Percentiles rank a stretch among this genome's conserved stretches.
phyloP scores from a whole-genome alignment of 805 yeast species.

The Kluyveromyces aestuarii region DNA sequence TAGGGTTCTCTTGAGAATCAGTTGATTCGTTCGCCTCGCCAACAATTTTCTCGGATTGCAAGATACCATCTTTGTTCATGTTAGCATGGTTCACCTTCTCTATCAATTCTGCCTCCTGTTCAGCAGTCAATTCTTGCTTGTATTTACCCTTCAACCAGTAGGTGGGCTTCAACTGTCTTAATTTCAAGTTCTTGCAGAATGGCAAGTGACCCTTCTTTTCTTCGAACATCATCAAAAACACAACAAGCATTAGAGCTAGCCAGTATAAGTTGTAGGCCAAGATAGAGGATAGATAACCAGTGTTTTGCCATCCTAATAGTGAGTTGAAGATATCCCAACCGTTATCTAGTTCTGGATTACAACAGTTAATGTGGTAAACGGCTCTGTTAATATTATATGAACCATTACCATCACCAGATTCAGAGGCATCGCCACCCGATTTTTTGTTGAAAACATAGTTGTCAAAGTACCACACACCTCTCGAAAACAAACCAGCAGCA shows the following conservation, averaged over 20 bases:
- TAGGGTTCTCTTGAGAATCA: not conserved
- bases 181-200: constrained; percentile 40
- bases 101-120: constrained; percentile 47
- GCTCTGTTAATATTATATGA: constrained; percentile 71
- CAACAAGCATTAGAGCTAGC: constrained; percentile 50
- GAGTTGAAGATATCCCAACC: constrained; percentile 99
- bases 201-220: constrained; percentile 82
- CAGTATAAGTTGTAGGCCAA: constrained; percentile 85
- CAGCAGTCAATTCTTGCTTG: constrained; percentile 44
- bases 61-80: constrained; percentile 31
- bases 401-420: constrained; percentile 90
- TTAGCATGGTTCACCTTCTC: constrained; percentile 31
- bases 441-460: constrained; percentile 48
- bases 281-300: constrained; percentile 90
- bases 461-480: constrained; percentile 89
- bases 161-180: constrained; percentile 59
- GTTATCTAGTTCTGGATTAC: constrained; percentile 83
- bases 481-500: constrained; percentile 86
- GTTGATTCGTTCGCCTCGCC: not conserved
- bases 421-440: constrained; percentile 94
- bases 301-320: constrained; percentile 92
- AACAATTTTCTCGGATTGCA: not conserved
- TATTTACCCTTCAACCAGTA: constrained; percentile 62
- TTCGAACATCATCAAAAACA: constrained; percentile 64
- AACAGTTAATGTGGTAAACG: constrained; percentile 97